Evolutionary conservation across 1,284 basidiomycete species (phyloP).

Genomic region (Vanrija humicola): DNA sequence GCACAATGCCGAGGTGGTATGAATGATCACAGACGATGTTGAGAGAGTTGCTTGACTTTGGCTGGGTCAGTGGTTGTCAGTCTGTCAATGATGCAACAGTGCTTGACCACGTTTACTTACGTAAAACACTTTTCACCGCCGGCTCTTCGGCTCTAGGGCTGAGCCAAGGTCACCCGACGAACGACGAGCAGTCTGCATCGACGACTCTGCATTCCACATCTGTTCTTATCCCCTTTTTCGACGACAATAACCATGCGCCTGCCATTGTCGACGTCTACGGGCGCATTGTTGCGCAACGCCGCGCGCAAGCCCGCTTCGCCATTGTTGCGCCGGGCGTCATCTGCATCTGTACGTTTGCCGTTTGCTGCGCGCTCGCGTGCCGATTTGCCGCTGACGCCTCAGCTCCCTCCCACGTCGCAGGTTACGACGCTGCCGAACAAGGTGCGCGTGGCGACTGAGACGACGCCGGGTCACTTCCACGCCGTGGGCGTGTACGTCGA

Average conservation of each 20-base stretch:
- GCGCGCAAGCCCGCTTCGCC: not conserved
- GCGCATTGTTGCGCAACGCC: constrained; percentile 3
- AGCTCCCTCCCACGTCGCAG: not conserved
- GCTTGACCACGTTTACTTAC: no score
- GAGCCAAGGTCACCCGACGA: no score
- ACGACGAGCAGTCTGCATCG: no score
- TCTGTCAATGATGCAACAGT: not conserved
- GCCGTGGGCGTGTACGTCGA: constrained; percentile 91
- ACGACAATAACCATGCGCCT: constrained; percentile 7
- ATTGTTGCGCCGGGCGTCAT: constrained; percentile 5
- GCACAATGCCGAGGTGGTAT: not conserved
- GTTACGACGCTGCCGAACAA: constrained; percentile 87
- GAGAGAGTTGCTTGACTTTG: not conserved
- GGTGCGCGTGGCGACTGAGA: constrained; percentile 86
- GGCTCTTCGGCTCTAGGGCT: no score
- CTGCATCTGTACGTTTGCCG: not conserved
- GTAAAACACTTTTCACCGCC: no score
- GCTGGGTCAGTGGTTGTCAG: not conserved
- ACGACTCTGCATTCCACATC: no score
- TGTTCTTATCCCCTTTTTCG: not conserved
- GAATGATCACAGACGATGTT: not conserved
- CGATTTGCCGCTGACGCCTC: not conserved
- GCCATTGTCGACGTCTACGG: constrained; percentile 7
- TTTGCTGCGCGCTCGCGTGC: not conserved
- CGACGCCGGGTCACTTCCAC: constrained; percentile 89